Evolutionary conservation across 2,329 filamentous ascomycete genomes (phyloP), one percentile per base, ranked within the genome.

Genomic region (Fusarium sp.): DNA sequence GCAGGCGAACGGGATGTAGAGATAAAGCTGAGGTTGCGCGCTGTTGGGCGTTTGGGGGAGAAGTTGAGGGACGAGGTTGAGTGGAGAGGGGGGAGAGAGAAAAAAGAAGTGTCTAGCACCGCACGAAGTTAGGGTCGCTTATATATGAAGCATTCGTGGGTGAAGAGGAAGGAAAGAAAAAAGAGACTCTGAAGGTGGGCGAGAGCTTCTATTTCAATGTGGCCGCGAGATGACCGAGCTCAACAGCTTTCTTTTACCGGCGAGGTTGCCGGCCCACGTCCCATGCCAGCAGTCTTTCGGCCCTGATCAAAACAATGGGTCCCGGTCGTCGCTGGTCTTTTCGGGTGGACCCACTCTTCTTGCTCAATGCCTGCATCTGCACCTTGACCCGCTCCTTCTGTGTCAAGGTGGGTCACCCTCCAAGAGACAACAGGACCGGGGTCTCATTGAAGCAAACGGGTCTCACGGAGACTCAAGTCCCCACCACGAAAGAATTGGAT

Each of bases 81-180:
- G 78, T 75, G 75, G 76, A 75, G 74, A 75, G 76, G 74, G 66
- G 66, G 67, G 74, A n/a, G 64, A 29, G 64, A 45, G 68, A 50
- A 62, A 63, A 59, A 72, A 63, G 60, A 72, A 82, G 79, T 80
- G 81, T 82, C 80, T 76, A 83, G 80, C 85, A 87, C 85, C 85
- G 83, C 86, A 88, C 86, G 85, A 86, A 84, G 81, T 81, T 83
- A 84, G 82, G 84, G 81, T 79, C 79, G 81, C 82, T 83, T 83
- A 81, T 81, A 82, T 81, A 79, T 79, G 81, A 84, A 84, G 80
- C 86, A 86, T 86, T 86, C 86, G 85, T 86, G 85, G 86, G 86
- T 87, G 83, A 83, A 78, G 82, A 79, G 77, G 76, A 80, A 80
- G 80, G 80, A 76, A 78, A 81, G 42, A 81, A 80, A 80, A 79